These are phyloP conservation scores for Colletotrichum tamarilloi DNA, from an alignment of 2,329 filamentous ascomycete genomes.

Conservation along the genomic window DNA sequence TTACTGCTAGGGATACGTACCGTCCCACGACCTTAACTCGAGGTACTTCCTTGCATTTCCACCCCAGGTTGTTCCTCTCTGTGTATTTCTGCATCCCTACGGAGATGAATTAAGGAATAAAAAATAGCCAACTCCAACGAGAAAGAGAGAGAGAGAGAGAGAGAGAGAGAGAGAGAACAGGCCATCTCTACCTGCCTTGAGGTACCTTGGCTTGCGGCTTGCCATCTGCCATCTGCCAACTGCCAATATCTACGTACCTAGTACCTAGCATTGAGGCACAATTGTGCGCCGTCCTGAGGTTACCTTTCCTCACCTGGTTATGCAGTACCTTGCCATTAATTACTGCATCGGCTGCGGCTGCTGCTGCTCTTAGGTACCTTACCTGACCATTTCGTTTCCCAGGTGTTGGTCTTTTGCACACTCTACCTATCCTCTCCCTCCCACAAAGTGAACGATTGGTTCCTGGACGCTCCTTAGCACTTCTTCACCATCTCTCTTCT, in stretches of 20 bases:
- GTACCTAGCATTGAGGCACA: too few relatives aligned
- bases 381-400: not conserved
- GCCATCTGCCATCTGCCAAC: not conserved
- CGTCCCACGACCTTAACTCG: constrained; percentile 12
- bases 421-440: constrained; percentile 2
- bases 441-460: constrained; percentile 20
- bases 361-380: not conserved
- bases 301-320: not conserved
- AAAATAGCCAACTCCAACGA: constrained; percentile 8
- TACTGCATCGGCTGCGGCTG: not conserved
- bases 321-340: not conserved
- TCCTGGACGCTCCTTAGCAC: constrained; percentile 17
- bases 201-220: too few relatives aligned
- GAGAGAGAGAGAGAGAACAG: not conserved
- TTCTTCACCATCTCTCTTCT: not conserved
- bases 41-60: constrained; percentile 6
- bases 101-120: not conserved
- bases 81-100: not conserved
- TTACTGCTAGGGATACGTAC: not conserved
- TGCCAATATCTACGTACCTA: constrained; percentile 19
- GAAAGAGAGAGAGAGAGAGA: not conserved
- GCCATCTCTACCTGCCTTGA: constrained; percentile 19
- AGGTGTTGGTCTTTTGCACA: not conserved
- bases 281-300: constrained; percentile 3
- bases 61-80: not conserved